These are phyloP conservation scores for Schoenoplectus tabernaemontani DNA, from an alignment of 202 grass and related monocot genomes.

Conservation along the genomic window DNA sequence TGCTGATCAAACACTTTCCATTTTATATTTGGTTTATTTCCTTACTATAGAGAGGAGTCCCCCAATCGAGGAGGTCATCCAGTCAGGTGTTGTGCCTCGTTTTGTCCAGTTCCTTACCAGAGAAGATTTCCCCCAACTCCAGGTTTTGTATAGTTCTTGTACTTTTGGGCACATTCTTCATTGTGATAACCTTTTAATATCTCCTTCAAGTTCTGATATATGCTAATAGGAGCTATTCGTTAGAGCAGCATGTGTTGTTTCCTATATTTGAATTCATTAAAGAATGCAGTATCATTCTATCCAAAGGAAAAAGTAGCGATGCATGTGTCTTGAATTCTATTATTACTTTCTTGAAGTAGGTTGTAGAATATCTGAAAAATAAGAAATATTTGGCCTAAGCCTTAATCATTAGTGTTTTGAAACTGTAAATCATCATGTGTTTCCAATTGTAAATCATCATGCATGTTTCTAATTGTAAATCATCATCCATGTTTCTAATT, in stretches of 20 bases:
- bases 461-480: neutral
- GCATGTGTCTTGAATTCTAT: neutral
- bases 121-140: conserved; percentile 90
- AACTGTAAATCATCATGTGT: neutral
- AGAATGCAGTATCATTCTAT: neutral
- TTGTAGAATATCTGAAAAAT: neutral
- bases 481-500: neutral
- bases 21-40: conserved; percentile 10
- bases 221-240: conserved; percentile 6
- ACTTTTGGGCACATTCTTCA: neutral
- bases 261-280: neutral
- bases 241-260: neutral
- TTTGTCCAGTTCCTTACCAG: conserved; percentile 88
- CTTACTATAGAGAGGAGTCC: conserved; percentile 66
- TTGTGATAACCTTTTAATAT: neutral
- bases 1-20: neutral
- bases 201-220: neutral
- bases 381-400: neutral
- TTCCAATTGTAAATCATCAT: neutral
- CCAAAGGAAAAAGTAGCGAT: neutral
- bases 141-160: conserved; percentile 29
- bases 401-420: neutral
- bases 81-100: conserved; percentile 79
- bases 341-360: neutral
- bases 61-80: conserved; percentile 86